phyloP scores from a whole-genome alignment of 169 alveolate genomes.

The Eimeria tenella region DNA sequence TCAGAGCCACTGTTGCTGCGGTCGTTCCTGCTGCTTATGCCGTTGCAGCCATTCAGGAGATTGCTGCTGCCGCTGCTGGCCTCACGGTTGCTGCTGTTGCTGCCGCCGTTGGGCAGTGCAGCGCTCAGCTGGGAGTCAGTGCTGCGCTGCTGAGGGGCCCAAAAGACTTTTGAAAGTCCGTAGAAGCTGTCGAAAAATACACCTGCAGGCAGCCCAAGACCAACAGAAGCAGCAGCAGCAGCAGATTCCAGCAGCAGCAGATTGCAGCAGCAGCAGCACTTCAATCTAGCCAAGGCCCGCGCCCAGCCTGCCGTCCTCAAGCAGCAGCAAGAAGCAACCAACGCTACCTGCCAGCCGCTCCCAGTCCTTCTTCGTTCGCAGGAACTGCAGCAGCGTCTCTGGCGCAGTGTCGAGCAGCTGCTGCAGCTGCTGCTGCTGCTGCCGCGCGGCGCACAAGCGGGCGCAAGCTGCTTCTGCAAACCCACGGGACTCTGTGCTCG shows the following conservation, averaged over 20 bases:
- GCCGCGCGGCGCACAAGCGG: conserved; percentile 31
- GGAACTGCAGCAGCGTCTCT: background rate
- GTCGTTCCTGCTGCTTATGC: background rate
- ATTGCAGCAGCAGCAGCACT: background rate
- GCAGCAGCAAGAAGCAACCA: background rate
- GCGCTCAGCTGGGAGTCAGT: background rate
- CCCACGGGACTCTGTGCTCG: background rate
- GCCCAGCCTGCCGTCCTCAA: background rate
- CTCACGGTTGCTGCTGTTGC: background rate
- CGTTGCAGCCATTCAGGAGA: background rate
- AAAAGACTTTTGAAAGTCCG: background rate
- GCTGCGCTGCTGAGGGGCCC: background rate
- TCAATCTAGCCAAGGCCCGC: background rate
- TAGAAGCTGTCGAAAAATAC: background rate
- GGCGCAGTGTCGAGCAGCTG: background rate
- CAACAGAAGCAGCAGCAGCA: conserved; percentile 22
- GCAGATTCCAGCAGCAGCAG: background rate
- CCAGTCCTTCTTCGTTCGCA: conserved; percentile 41
- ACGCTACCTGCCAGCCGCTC: background rate
- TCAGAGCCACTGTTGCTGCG: background rate
- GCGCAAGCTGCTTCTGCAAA: background rate
- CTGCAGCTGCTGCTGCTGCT: conserved; percentile 48
- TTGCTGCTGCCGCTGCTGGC: background rate
- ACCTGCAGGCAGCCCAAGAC: background rate
- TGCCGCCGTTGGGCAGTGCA: background rate